Base-by-base conservation (phyloP, 2,329 filamentous ascomycete species). In the Fonsecaea monophora region DNA sequence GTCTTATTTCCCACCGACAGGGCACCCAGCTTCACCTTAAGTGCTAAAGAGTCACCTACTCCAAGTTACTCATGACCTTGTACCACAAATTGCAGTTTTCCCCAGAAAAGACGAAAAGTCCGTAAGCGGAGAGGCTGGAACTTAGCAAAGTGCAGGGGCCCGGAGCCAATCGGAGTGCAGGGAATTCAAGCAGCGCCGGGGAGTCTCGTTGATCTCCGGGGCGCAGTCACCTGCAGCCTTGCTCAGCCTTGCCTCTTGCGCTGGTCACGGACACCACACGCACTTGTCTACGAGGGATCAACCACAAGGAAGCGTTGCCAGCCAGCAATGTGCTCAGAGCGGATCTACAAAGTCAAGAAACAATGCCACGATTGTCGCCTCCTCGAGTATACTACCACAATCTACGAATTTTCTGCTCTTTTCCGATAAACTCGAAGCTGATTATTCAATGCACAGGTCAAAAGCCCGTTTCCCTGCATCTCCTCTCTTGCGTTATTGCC, bases 81-180 rank as follows among this genome's bases (percentile, higher is more conserved):
- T 15, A 40, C 34, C 34, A 53, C 25, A 61, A 54, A 48, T 38
- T 53, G 45, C 56, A 55, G 50, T 15, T 60, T 59, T 45, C 12
- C 42, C 59, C 45, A 34, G 42, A 40, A 50, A 50, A 56, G 58
- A 55, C 18, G 35, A 55, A 37, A 38, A 6, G 50, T 18, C 60
- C 21, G 37, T 54, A 37, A 32, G 60, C 35, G 53, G 53, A 37
- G 53, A 35, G 18, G 25, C 38, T 42, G 7, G 21, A 34, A 18
- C 13, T 37, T 32, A 25, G 25, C 40, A 32, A 7, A 7, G 18
- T 9, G 13, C 50, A 25, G 35, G 18, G 15, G 32, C 25, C 53
- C 54, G 59, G 59, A 66, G 54, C 64, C 64, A 66, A 66, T 66
- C 59, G 59, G 64, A 66, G 59, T 45, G 9, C 34, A 5, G 42